Conservation (phyloP, 2,329 filamentous ascomycete species). For the Cadophora gregata region DNA sequence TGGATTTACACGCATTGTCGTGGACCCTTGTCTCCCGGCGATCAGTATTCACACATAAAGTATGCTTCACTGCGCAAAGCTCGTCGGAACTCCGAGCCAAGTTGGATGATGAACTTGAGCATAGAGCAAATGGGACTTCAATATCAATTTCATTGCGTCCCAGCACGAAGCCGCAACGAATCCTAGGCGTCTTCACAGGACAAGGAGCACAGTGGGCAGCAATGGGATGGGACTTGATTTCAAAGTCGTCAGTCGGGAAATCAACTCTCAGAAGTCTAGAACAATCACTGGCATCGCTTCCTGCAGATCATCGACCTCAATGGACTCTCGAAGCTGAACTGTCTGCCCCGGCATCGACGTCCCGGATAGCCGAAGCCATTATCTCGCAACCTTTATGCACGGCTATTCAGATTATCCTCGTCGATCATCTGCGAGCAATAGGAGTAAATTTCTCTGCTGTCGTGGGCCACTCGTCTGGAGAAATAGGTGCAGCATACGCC, state of each 20-base stretch:
- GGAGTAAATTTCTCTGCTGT: conserved; percentile 47
- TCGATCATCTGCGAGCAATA: conserved; percentile 51
- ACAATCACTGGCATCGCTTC: conserved; percentile 37
- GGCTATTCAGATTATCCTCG: conserved; percentile 54
- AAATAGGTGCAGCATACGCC: conserved; percentile 56
- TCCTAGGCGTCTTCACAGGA: conserved; percentile 35
- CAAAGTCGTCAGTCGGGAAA: conserved; percentile 13
- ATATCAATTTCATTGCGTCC: conserved; percentile 15
- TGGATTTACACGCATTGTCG: conserved; percentile 16
- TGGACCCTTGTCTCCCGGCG: conserved; percentile 22
- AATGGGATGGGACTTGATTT: conserved; percentile 36
- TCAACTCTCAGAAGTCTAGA: conserved; percentile 30
- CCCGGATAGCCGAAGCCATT: conserved; percentile 37
- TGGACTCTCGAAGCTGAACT: conserved; percentile 36
- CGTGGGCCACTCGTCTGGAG: conserved; percentile 54
- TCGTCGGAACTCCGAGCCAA: conserved; percentile 20
- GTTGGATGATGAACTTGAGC: conserved; percentile 19
- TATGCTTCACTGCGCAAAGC: conserved; percentile 24
- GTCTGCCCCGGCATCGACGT: conserved; percentile 29
- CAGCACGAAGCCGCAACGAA: conserved; percentile 9
- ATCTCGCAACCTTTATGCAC: conserved; percentile 51
- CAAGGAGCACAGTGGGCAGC: conserved; percentile 39
- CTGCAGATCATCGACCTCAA: conserved; percentile 24
- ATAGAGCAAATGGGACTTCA: conserved; percentile 13
- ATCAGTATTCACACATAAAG: conserved; percentile 23